Percentiles rank a stretch among this genome's conserved stretches.
These are phyloP conservation scores for Apiospora hydei DNA, from an alignment of 2,329 filamentous ascomycete species.

Conservation along the genomic window DNA sequence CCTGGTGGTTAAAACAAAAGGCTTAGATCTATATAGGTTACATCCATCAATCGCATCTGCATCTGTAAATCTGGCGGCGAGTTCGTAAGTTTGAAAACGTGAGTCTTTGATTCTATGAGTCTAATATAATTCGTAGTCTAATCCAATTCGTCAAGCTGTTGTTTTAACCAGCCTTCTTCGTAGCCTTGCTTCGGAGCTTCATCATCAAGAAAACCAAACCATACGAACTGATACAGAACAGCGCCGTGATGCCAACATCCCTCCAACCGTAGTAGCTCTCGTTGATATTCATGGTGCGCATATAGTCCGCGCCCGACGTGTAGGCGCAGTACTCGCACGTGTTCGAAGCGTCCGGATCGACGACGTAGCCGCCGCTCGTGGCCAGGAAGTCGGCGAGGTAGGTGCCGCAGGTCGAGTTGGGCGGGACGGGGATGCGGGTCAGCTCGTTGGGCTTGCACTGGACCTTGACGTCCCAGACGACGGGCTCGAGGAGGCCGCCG, in stretches of 20 bases:
- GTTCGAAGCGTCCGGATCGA: conserved; percentile 23
- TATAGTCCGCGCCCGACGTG: conserved; percentile 31
- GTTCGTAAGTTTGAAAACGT: neutral
- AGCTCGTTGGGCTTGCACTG: conserved; percentile 51
- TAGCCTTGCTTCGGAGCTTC: conserved; percentile 56
- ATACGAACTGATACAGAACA: conserved; percentile 52
- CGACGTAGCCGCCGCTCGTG: conserved; percentile 55
- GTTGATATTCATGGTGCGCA: conserved; percentile 32
- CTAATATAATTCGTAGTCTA: too few relatives aligned
- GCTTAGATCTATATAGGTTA: too few relatives aligned
- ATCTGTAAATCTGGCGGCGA: neutral
- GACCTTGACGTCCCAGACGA: conserved; percentile 60
- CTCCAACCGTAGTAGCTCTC: conserved; percentile 32
- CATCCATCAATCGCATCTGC: too few relatives aligned
- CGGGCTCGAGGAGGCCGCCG: conserved; percentile 71
- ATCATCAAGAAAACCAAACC: conserved; percentile 54
- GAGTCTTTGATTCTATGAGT: neutral
- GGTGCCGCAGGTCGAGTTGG: conserved; percentile 66
- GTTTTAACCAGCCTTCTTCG: conserved; percentile 42
- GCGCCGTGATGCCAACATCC: conserved; percentile 45
- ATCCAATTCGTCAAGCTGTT: neutral
- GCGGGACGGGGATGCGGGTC: conserved; percentile 60
- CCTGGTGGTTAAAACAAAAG: too few relatives aligned
- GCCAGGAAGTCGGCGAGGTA: conserved; percentile 69
- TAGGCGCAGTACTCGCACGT: conserved; percentile 31